Evolutionary conservation across 2,329 filamentous ascomycete genomes (phyloP), one percentile per base, ranked within the genome.

Genomic region (Botrytis squamosa): DNA sequence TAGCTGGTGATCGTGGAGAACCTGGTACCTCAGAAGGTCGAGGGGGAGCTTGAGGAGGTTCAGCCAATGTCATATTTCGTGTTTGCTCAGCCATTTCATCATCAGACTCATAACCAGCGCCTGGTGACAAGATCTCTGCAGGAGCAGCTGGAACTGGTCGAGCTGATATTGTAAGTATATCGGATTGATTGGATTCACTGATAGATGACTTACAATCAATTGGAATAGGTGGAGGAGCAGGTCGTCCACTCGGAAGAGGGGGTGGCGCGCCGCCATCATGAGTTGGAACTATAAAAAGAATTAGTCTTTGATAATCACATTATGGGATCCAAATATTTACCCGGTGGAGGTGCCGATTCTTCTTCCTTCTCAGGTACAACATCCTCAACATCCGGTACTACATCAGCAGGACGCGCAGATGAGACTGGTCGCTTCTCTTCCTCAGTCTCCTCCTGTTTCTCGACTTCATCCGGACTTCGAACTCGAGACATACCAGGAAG

Each of bases 41-140:
- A 3, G 86, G 85, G 25, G 86, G 85, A 42, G 85, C 85, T 36
- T 84, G 84, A 68, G 85, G 84, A 36, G 83, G 82, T 38, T 82
- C 80, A 44, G 70, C 72, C 70, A 86, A 71, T 79, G 83, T 78
- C 76, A 86, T 82, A 69, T 85, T 83, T 77, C 83, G 81, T 78
- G 86, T 80, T 79, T 83, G 82, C 71, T 85, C 85, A 16, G 92
- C 94, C 78, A 94, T 84, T 82, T 98, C 95, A 81, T 98, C 95
- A 78, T 97, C 95, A 62, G 95, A 96, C 81, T 92, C 93, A 1
- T 94, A 97, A 44, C 94, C 94, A 75, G 92, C 88, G 74, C 90
- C 93, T 64, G 90, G 90, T 59, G 93, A 93, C 66, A 87, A 85
- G 25, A 88, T 80, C 62, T 85, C 84, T 52, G 86, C 84, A 57